Base-by-base conservation (phyloP, 306 rosid species). In the Vachellia pachyceras region DNA sequence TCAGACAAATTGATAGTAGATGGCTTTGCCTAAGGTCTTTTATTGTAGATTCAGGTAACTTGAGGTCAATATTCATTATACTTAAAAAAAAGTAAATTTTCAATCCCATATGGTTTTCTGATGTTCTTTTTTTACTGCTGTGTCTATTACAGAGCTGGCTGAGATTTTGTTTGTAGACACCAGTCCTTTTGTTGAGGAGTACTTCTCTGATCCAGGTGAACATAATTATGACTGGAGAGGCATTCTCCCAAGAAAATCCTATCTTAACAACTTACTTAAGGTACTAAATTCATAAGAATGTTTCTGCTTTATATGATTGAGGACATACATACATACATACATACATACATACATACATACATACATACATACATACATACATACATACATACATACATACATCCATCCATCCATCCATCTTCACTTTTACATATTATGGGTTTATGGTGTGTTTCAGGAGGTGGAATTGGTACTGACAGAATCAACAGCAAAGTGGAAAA, bases 131-230 rank as follows among this genome's bases (percentile, higher is more conserved):
- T 29, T 29, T 29, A 29, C 40, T 69, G n/a, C 1, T 20, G 63
- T n/a, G 5, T 7, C 18, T 17, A 20, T 15, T 77, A 40, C 81
- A 89, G 92, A 84, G 33, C 61, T 86, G 54, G 87, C 58, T 69
- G 87, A 89, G 73, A 80, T 89, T 80, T 82, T 89, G 85, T 89
- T 89, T 69, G 87, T 89, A 7, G 92, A 89, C 84, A 89, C 92
- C 14, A 86, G 85, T 57, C 92, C 92, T 55, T 89, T 89, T 79
- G 84, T 86, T 83, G 18, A 82, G 4, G 85, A 81, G 17, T 89
- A 89, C 70, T 86, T 82, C 73, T 42, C 73, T 65, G 54, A 77
- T 22, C 14, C 92, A 66, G 60, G 37, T 3, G 72, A 66, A 73
- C 88, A 89, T 73, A 70, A 15, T 0, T 89, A 89, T 33, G 88